Percentiles rank a stretch among this genome's conserved stretches.
These are phyloP conservation scores for Phlebopus sp. DNA, from an alignment of 1,284 basidiomycete genomes.

Conservation along the genomic window DNA sequence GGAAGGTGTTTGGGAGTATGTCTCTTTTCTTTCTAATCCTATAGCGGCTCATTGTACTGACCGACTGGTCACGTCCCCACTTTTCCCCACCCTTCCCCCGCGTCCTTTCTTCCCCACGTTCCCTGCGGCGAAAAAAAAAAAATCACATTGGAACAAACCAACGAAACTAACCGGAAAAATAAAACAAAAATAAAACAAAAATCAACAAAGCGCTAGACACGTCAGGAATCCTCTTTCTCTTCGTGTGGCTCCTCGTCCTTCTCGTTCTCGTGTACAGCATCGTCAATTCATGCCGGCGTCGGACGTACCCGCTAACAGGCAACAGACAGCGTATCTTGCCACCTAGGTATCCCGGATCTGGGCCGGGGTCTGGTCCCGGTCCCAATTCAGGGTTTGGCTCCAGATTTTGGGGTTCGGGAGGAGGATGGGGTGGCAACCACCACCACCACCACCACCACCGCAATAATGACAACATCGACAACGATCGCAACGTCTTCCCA, in stretches of 20 bases:
- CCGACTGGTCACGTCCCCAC: too few relatives aligned
- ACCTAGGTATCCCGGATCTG: conserved; percentile 31
- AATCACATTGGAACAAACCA: too few relatives aligned
- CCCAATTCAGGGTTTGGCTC: too few relatives aligned
- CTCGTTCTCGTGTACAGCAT: conserved; percentile 56
- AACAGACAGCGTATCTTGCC: conserved; percentile 27
- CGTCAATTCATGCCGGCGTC: conserved; percentile 50
- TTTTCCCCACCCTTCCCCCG: background rate
- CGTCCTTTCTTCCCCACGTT: background rate
- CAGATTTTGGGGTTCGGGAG: too few relatives aligned
- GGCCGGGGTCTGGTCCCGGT: conserved; percentile 34
- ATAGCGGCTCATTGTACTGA: too few relatives aligned
- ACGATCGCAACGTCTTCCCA: conserved; percentile 32
- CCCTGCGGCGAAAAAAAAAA: background rate
- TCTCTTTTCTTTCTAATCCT: conserved; percentile 1
- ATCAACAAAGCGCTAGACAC: conserved; percentile 46
- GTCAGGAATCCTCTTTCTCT: conserved; percentile 47
- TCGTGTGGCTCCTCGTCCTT: conserved; percentile 54
- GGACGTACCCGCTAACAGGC: conserved; percentile 16
- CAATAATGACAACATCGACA: too few relatives aligned
- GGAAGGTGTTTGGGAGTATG: conserved; percentile 22
- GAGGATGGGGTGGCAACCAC: too few relatives aligned
- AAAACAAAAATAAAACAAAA: too few relatives aligned
- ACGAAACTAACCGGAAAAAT: too few relatives aligned
- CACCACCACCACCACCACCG: too few relatives aligned